A percentile compares a stretch with the other conserved stretches of the same genome.
These are phyloP conservation scores for Aspergillus avenaceus DNA, from an alignment of 495 filamentous ascomycete species.

Conservation along the genomic window DNA sequence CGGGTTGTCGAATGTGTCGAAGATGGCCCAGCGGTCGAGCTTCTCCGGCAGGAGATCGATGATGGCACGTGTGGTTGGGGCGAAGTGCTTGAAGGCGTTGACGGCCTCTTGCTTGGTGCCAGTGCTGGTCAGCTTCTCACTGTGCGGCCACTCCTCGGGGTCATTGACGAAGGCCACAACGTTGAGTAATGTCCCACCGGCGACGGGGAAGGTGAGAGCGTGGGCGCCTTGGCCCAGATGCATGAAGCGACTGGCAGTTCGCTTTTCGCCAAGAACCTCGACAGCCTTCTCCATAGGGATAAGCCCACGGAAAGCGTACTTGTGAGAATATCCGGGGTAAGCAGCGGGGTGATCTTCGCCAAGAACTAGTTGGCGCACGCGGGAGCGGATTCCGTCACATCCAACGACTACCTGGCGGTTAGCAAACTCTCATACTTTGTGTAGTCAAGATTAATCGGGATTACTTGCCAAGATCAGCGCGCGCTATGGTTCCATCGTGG, in stretches of 20 bases:
- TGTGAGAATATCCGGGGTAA: slow-evolving; percentile 41
- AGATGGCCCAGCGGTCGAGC: slow-evolving; percentile 52
- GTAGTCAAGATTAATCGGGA: neutral
- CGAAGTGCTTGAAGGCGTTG: slow-evolving; percentile 28
- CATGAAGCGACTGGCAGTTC: slow-evolving; percentile 11
- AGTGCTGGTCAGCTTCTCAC: slow-evolving; percentile 13
- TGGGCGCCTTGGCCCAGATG: slow-evolving; percentile 39
- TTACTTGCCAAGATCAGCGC: slow-evolving; percentile 17
- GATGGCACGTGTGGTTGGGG: slow-evolving; percentile 27
- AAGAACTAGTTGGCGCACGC: slow-evolving; percentile 42
- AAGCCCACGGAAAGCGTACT: slow-evolving; percentile 47
- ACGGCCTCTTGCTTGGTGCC: slow-evolving; percentile 18
- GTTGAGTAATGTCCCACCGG: slow-evolving; percentile 31
- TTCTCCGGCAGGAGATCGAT: slow-evolving; percentile 38
- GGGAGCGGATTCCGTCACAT: slow-evolving; percentile 56
- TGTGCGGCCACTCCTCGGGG: slow-evolving; percentile 27
- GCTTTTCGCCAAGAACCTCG: slow-evolving; percentile 29
- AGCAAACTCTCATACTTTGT: too few species aligned
- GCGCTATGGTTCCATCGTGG: slow-evolving; percentile 27
- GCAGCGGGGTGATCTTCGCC: slow-evolving; percentile 32
- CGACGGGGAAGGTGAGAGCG: slow-evolving; percentile 39
- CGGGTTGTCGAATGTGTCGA: slow-evolving; percentile 46
- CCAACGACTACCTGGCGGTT: slow-evolving; percentile 44
- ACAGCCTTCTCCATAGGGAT: slow-evolving; percentile 42
- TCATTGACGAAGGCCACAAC: slow-evolving; percentile 40